phyloP scores from a whole-genome alignment of 352 stramenopile species.

The Globisporangium irregulare region DNA sequence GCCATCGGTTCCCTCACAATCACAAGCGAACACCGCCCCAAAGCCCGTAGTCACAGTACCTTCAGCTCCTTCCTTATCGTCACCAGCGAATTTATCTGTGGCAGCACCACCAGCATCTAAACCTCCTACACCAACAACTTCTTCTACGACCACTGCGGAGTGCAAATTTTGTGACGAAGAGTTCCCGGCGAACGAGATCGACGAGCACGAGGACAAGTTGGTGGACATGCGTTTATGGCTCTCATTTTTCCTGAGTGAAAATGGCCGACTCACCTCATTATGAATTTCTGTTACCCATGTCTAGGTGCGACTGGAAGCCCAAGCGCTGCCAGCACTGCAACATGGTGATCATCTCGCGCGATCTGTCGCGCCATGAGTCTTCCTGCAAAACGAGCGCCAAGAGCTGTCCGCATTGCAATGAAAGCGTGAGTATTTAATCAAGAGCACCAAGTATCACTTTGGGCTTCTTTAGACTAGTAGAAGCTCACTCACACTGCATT shows the following conservation, averaged over 20 bases:
- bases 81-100: not conserved
- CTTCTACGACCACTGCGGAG: constrained; percentile 19
- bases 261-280: no score
- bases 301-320: constrained; percentile 74
- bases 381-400: constrained; percentile 68
- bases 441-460: not conserved
- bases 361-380: constrained; percentile 57
- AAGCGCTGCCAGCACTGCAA: constrained; percentile 79
- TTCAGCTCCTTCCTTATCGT: constrained; percentile 5
- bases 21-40: not conserved
- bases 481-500: not conserved
- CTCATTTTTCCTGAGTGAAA: not conserved
- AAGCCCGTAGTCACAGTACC: not conserved
- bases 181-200: constrained; percentile 44
- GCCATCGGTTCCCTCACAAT: not conserved
- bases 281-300: no score
- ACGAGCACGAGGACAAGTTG: constrained; percentile 62
- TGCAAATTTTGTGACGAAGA: constrained; percentile 85
- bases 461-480: not conserved
- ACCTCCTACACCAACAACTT: constrained; percentile 1
- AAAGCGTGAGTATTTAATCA: constrained; percentile 35
- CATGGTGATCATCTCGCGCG: constrained; percentile 76
- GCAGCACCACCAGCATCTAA: not conserved
- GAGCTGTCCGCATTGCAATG: constrained; percentile 60
- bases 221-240: not conserved